Evolutionary conservation across 2,329 filamentous ascomycete species (phyloP).

Genomic region (Exophiala phaeomuriformis): DNA sequence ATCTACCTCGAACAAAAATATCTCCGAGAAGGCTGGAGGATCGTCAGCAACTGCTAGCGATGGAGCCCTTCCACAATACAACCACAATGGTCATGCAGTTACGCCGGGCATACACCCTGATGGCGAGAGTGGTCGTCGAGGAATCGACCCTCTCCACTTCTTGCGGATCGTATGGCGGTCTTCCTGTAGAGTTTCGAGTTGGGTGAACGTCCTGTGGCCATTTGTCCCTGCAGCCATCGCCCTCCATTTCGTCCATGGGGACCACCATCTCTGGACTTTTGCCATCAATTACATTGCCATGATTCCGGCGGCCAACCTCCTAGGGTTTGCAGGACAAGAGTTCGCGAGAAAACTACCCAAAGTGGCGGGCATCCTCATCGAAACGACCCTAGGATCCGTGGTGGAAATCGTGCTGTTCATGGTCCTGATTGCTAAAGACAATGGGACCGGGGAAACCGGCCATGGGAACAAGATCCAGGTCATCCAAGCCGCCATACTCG

Average conservation of each 20-base stretch:
- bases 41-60: conserved; percentile 4
- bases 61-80: conserved; percentile 18
- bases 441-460: conserved; percentile 21
- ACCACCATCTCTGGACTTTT: conserved; percentile 59
- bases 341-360: conserved; percentile 68
- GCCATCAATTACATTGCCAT: conserved; percentile 67
- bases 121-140: conserved; percentile 62
- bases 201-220: conserved; percentile 67
- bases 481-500: conserved; percentile 74
- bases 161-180: conserved; percentile 57
- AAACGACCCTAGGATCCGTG: conserved; percentile 59
- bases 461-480: conserved; percentile 51
- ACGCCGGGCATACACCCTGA: conserved; percentile 39
- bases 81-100: conserved; percentile 28
- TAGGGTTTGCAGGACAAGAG: conserved; percentile 68
- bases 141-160: conserved; percentile 59
- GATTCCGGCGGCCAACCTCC: conserved; percentile 66
- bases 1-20: neutral
- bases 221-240: conserved; percentile 64
- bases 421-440: conserved; percentile 55
- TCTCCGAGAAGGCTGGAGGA: conserved; percentile 12
- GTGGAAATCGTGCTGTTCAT: conserved; percentile 81
- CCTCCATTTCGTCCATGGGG: conserved; percentile 50
- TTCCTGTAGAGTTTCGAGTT: conserved; percentile 54
- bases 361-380: conserved; percentile 48